Evolutionary conservation across 495 filamentous ascomycete species (phyloP).

Genomic region (Pseudoneurospora amorphoporcata): DNA sequence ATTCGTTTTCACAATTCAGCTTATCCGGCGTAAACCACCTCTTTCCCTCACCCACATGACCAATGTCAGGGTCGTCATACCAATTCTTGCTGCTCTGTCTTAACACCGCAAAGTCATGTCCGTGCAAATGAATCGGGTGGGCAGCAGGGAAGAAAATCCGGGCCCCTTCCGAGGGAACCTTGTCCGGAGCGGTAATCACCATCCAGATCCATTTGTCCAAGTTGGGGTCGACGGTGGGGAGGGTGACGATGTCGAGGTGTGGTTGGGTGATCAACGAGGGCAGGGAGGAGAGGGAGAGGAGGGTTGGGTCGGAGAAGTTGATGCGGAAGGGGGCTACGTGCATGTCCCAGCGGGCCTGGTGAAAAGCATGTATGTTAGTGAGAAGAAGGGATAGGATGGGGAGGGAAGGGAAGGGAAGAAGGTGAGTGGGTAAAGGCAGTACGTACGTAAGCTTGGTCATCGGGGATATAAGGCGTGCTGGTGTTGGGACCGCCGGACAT

Average conservation of each 20-base stretch:
- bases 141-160: slow-evolving; percentile 5
- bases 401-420: too few relatives aligned
- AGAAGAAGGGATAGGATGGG: not conserved
- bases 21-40: not conserved
- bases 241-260: slow-evolving; percentile 2
- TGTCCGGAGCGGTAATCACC: slow-evolving; percentile 7
- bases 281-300: slow-evolving; percentile 1
- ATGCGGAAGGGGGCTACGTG: slow-evolving; percentile 15
- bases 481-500: slow-evolving; percentile 3
- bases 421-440: too few relatives aligned
- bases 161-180: not conserved
- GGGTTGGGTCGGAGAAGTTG: slow-evolving; percentile 33
- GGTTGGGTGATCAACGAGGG: not conserved
- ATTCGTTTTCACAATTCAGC: not conserved
- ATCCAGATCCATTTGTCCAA: slow-evolving; percentile 8
- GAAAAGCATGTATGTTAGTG: not conserved
- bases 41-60: not conserved
- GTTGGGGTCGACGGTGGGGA: not conserved
- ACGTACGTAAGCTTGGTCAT: slow-evolving; percentile 2
- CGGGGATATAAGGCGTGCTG: slow-evolving; percentile 1
- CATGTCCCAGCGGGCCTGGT: slow-evolving; percentile 3
- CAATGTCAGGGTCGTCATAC: slow-evolving; percentile 1
- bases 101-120: slow-evolving; percentile 48
- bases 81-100: slow-evolving; percentile 10
- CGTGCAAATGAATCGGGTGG: slow-evolving; percentile 46